phyloP scores from a whole-genome alignment of 2,329 filamentous ascomycete species.

The Chaetomiaceae sp. region DNA sequence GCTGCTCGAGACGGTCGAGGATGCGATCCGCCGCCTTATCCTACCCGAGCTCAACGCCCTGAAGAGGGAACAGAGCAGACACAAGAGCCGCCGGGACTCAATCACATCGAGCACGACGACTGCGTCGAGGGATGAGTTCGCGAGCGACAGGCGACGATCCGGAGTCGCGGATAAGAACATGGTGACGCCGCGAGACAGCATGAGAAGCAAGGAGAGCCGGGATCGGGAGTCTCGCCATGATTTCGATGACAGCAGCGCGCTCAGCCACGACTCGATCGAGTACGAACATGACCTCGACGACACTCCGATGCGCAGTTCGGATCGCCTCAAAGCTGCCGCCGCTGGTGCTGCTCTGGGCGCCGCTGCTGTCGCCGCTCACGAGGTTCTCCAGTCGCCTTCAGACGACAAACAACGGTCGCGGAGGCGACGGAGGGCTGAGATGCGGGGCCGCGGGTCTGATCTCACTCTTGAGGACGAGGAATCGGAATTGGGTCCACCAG shows the following conservation, averaged over 20 bases:
- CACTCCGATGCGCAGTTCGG: constrained; percentile 42
- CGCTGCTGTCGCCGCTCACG: constrained; percentile 32
- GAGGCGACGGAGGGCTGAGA: constrained; percentile 48
- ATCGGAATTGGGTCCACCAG: constrained; percentile 50
- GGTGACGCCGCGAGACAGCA: constrained; percentile 49
- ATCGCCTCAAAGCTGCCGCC: constrained; percentile 42
- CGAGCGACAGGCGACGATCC: constrained; percentile 58
- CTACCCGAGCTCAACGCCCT: constrained; percentile 87
- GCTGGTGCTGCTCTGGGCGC: constrained; percentile 40
- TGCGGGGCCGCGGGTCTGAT: constrained; percentile 44
- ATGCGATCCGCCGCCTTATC: constrained; percentile 84
- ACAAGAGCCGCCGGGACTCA: constrained; percentile 65
- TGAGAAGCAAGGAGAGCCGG: constrained; percentile 41
- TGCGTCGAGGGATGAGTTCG: constrained; percentile 49
- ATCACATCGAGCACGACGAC: constrained; percentile 52
- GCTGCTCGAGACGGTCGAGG: constrained; percentile 84
- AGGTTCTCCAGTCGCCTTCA: constrained; percentile 35
- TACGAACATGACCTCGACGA: constrained; percentile 39
- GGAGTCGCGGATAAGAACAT: constrained; percentile 49
- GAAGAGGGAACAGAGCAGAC: constrained; percentile 82
- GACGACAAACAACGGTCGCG: constrained; percentile 50
- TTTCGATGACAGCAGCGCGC: constrained; percentile 44
- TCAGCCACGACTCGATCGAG: constrained; percentile 44
- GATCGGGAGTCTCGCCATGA: constrained; percentile 53
- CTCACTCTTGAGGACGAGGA: constrained; percentile 46